phyloP scores from a whole-genome alignment of 2,329 filamentous ascomycete species.

The Tolypocladium inflatum region DNA sequence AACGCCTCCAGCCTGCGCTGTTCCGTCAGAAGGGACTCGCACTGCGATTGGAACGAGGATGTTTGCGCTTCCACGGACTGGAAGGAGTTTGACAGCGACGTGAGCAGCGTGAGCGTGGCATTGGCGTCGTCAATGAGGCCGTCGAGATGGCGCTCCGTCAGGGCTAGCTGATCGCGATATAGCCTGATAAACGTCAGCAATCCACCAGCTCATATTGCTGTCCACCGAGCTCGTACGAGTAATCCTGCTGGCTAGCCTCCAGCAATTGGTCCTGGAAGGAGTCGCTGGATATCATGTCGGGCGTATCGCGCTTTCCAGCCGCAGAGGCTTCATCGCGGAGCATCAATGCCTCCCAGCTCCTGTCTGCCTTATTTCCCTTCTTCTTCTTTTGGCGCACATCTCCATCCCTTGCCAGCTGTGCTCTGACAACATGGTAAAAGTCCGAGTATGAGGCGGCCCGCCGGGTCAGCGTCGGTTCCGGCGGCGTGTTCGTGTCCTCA shows the following conservation, averaged over 20 bases:
- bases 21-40: conserved; percentile 75
- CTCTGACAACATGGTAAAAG: conserved; percentile 56
- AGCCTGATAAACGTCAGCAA: conserved; percentile 37
- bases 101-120: conserved; percentile 64
- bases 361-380: conserved; percentile 26
- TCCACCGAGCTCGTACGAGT: conserved; percentile 50
- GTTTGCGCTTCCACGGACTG: conserved; percentile 82
- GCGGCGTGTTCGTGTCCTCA: conserved; percentile 47
- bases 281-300: conserved; percentile 11
- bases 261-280: conserved; percentile 58
- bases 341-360: conserved; percentile 41
- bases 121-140: conserved; percentile 69
- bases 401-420: conserved; percentile 43
- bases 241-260: conserved; percentile 76
- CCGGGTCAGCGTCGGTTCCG: conserved; percentile 53
- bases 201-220: not conserved
- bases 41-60: conserved; percentile 85
- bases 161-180: conserved; percentile 71
- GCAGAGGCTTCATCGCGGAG: conserved; percentile 14
- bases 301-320: conserved; percentile 14
- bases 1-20: conserved; percentile 71
- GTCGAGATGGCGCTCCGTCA: conserved; percentile 76
- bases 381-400: conserved; percentile 27
- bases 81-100: conserved; percentile 77
- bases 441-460: conserved; percentile 69